phyloP scores from a whole-genome alignment of 352 stramenopile genomes.

The Phytophthora capsici region DNA sequence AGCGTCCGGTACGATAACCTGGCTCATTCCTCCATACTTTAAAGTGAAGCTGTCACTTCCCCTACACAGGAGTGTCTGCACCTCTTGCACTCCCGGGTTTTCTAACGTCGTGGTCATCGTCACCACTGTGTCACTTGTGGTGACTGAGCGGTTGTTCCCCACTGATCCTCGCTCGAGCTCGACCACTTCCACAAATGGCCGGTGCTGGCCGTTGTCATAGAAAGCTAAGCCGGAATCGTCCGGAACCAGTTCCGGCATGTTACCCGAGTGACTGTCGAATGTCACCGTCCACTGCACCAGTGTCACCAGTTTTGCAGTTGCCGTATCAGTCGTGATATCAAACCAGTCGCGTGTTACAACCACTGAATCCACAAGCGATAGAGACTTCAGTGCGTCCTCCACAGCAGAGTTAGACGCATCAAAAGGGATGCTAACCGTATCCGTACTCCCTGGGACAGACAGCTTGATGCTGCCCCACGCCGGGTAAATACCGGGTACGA shows the following conservation, averaged over 20 bases:
- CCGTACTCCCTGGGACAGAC: constrained; percentile 44
- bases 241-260: constrained; percentile 51
- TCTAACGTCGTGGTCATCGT: constrained; percentile 57
- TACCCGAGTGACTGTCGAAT: constrained; percentile 61
- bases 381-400: constrained; percentile 72
- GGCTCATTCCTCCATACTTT: constrained; percentile 29
- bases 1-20: constrained; percentile 43
- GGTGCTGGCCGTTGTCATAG: constrained; percentile 56
- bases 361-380: constrained; percentile 84
- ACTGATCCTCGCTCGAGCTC: constrained; percentile 60
- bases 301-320: constrained; percentile 39
- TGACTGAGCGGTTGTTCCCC: constrained; percentile 76
- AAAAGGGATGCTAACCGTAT: constrained; percentile 71
- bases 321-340: constrained; percentile 54
- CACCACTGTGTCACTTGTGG: constrained; percentile 60
- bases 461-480: constrained; percentile 90
- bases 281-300: constrained; percentile 79
- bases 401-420: constrained; percentile 61
- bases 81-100: constrained; percentile 72
- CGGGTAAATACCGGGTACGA: constrained; percentile 71
- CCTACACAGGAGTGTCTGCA: constrained; percentile 67
- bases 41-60: constrained; percentile 58
- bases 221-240: constrained; percentile 52
- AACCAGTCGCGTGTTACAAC: constrained; percentile 80
- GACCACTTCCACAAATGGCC: constrained; percentile 55